These are phyloP conservation scores for Megacollybia platyphylla DNA, from an alignment of 1,284 basidiomycete species.

Conservation along the genomic window DNA sequence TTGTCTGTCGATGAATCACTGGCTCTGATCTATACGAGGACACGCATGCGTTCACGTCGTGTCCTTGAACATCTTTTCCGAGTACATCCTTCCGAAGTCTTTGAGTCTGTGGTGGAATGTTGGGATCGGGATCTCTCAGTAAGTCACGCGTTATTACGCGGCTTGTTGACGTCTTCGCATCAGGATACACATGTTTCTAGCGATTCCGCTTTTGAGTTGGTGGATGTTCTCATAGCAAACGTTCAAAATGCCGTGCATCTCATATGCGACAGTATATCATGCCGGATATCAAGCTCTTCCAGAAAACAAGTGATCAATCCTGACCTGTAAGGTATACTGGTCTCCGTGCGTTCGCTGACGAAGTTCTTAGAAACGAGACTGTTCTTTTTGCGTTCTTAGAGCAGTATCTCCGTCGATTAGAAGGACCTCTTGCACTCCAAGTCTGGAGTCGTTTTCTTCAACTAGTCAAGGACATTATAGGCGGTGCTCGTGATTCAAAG, in stretches of 20 bases:
- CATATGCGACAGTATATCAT: constrained; percentile 73
- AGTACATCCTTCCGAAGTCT: constrained; percentile 64
- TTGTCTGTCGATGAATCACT: constrained; percentile 54
- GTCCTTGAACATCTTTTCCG: constrained; percentile 84
- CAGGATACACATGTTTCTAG: constrained; percentile 25
- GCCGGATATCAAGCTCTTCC: constrained; percentile 35
- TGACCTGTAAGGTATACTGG: constrained; percentile 34
- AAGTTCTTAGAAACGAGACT: constrained; percentile 40
- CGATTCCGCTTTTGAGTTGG: constrained; percentile 64
- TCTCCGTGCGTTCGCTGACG: constrained; percentile 1
- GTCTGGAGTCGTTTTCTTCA: constrained; percentile 79
- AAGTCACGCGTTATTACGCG: constrained; percentile 12
- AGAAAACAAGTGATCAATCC: constrained; percentile 49
- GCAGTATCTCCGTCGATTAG: constrained; percentile 73
- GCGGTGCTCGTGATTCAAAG: constrained; percentile 50
- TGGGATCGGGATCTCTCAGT: constrained; percentile 56
- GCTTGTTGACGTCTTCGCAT: constrained; percentile 6
- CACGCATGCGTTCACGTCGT: constrained; percentile 56
- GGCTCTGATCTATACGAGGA: constrained; percentile 50
- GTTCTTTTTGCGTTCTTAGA: constrained; percentile 80
- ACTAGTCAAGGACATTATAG: constrained; percentile 70
- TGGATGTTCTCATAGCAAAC: constrained; percentile 76
- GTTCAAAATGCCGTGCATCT: constrained; percentile 85
- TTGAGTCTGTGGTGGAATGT: constrained; percentile 72
- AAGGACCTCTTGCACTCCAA: constrained; percentile 83